phyloP scores from a whole-genome alignment of 2,329 filamentous ascomycete genomes.

The Rugonectria rugulosa region DNA sequence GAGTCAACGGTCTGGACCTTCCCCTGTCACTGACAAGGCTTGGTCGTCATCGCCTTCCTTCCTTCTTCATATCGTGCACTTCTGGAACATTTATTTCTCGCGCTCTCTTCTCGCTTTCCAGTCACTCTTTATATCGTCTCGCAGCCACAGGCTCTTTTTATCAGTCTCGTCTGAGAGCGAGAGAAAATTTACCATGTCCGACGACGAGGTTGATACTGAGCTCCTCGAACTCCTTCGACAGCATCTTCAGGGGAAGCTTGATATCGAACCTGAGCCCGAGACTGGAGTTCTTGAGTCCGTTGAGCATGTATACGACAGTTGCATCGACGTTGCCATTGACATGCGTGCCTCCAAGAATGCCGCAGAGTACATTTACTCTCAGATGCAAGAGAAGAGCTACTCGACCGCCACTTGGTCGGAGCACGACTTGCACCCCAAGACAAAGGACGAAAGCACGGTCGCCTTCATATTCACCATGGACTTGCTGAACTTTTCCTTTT shows the following conservation, averaged over 20 bases:
- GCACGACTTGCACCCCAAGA: slow-evolving; percentile 88
- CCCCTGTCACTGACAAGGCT: no score
- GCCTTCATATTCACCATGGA: slow-evolving; percentile 99
- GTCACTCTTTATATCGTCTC: neutral
- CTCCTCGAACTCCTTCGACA: slow-evolving; percentile 86
- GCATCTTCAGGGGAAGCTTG: slow-evolving; percentile 70
- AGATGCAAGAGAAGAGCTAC: slow-evolving; percentile 86
- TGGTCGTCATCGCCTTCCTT: no score
- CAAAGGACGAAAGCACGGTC: slow-evolving; percentile 79
- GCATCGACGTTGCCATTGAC: slow-evolving; percentile 90
- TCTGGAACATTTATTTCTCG: no score
- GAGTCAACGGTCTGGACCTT: no score
- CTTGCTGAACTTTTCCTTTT: slow-evolving; percentile 95
- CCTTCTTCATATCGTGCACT: no score
- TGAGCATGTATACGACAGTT: slow-evolving; percentile 88
- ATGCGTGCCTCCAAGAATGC: slow-evolving; percentile 84
- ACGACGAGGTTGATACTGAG: slow-evolving; percentile 90
- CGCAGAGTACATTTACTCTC: slow-evolving; percentile 76
- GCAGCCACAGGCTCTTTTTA: neutral
- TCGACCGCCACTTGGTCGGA: slow-evolving; percentile 86
- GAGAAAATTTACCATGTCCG: slow-evolving; percentile 68
- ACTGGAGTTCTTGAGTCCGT: slow-evolving; percentile 85
- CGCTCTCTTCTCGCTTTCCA: no score
- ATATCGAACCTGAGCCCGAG: slow-evolving; percentile 67
- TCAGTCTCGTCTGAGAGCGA: neutral